These are phyloP conservation scores for Ramaria sp. DNA, from an alignment of 768 basidiomycete genomes.

Conservation along the genomic window DNA sequence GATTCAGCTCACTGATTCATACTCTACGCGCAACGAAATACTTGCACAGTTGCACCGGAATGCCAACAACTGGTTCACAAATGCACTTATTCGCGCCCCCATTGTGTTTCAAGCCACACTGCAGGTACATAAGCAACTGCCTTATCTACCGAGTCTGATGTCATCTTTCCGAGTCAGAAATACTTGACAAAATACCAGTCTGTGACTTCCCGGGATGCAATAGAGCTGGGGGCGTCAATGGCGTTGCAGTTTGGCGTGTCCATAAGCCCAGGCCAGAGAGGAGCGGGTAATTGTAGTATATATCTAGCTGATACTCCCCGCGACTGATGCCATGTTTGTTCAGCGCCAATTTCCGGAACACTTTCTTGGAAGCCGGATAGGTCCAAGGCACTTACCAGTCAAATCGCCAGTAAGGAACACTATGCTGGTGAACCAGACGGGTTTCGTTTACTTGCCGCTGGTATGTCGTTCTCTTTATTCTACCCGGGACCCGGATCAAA, in stretches of 20 bases:
- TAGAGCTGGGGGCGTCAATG: conserved; percentile 86
- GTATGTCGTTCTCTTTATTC: conserved; percentile 27
- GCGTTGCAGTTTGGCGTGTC: conserved; percentile 80
- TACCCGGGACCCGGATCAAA: background rate
- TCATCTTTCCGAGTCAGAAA: conserved; percentile 40
- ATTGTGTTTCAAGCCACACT: conserved; percentile 87
- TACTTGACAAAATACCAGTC: conserved; percentile 75
- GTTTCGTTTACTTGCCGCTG: conserved; percentile 55
- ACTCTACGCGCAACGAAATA: conserved; percentile 76
- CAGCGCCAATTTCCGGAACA: conserved; percentile 15
- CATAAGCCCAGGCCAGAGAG: conserved; percentile 67
- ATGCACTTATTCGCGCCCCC: conserved; percentile 81
- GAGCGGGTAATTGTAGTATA: conserved; percentile 45
- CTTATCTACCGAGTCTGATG: conserved; percentile 1
- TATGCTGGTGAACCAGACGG: conserved; percentile 83
- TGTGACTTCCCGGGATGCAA: conserved; percentile 54
- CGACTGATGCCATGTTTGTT: conserved; percentile 32
- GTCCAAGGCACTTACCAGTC: conserved; percentile 70
- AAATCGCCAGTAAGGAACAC: conserved; percentile 86
- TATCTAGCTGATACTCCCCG: background rate
- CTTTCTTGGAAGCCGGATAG: conserved; percentile 60
- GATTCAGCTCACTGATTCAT: conserved; percentile 78
- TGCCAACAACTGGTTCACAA: conserved; percentile 75
- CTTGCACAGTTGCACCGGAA: conserved; percentile 62
- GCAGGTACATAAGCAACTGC: conserved; percentile 46